Percentiles rank a stretch among this genome's conserved stretches.
phyloP scores from a whole-genome alignment of 176 grass and related monocot species.

The Zea luxurians region DNA sequence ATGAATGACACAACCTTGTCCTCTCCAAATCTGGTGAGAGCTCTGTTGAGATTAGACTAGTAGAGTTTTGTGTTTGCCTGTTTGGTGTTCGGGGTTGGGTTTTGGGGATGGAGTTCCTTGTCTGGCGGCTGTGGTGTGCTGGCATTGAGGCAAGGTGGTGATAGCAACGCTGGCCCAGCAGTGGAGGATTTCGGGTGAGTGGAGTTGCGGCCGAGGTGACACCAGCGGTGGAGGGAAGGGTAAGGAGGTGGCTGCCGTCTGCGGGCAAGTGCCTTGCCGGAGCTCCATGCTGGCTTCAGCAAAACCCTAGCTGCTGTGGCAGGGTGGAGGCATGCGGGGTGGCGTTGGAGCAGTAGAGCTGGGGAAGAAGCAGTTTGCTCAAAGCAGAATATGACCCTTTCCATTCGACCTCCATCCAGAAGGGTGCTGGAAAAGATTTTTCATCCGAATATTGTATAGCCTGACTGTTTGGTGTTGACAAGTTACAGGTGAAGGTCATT shows the following conservation, averaged over 20 bases:
- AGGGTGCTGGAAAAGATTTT: neutral
- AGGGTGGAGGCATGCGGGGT: neutral
- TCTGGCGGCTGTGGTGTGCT: neutral
- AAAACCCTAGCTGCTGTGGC: neutral
- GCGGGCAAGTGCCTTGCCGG: neutral
- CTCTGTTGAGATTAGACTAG: neutral
- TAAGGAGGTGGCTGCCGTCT: neutral
- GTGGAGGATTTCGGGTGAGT: neutral
- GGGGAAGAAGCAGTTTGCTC: neutral
- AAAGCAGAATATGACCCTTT: neutral
- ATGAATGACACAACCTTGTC: neutral
- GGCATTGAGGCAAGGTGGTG: neutral
- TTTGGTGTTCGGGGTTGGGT: neutral
- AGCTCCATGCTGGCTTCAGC: neutral
- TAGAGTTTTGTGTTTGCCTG: neutral
- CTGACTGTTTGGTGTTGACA: neutral
- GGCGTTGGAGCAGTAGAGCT: neutral
- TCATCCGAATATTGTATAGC: neutral
- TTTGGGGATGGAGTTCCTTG: neutral
- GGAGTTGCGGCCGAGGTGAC: neutral
- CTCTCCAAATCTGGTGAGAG: neutral
- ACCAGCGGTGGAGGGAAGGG: neutral
- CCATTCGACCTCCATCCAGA: neutral
- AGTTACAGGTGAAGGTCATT: neutral
- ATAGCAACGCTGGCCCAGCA: neutral